These are phyloP conservation scores for Naganishia onofrii DNA, from an alignment of 768 basidiomycete genomes.

Conservation along the genomic window DNA sequence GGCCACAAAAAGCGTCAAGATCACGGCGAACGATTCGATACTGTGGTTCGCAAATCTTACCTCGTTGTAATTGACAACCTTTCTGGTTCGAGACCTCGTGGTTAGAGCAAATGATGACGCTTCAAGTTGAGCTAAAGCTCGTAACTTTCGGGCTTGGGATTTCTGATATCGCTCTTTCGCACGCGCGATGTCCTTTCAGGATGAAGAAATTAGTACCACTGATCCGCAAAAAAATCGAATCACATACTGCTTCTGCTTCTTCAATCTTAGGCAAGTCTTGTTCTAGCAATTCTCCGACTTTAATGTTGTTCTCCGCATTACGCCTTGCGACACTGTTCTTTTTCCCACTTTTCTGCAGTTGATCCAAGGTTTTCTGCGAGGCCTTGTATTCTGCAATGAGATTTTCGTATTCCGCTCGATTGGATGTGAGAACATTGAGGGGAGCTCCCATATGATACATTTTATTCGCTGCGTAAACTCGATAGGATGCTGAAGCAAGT, in stretches of 20 bases:
- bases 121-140: conserved; percentile 14
- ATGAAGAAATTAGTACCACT: background rate
- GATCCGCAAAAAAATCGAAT: background rate
- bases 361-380: background rate
- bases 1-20: background rate
- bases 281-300: conserved; percentile 17
- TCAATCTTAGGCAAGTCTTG: conserved; percentile 23
- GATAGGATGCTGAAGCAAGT: conserved; percentile 19
- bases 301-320: conserved; percentile 24
- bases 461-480: conserved; percentile 25
- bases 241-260: conserved; percentile 19
- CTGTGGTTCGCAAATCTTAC: background rate
- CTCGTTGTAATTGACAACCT: conserved; percentile 23
- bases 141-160: conserved; percentile 12
- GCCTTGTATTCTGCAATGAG: conserved; percentile 31
- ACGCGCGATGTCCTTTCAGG: conserved; percentile 6
- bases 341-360: conserved; percentile 21
- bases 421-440: conserved; percentile 16
- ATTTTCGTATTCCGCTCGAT: conserved; percentile 29
- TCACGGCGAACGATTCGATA: background rate
- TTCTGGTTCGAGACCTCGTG: conserved; percentile 4
- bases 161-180: conserved; percentile 23
- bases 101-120: conserved; percentile 17
- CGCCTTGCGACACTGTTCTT: background rate
- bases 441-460: conserved; percentile 24